Evolutionary conservation across 2,329 filamentous ascomycete species (phyloP).

Genomic region (Talaromyces albobiverticillius): DNA sequence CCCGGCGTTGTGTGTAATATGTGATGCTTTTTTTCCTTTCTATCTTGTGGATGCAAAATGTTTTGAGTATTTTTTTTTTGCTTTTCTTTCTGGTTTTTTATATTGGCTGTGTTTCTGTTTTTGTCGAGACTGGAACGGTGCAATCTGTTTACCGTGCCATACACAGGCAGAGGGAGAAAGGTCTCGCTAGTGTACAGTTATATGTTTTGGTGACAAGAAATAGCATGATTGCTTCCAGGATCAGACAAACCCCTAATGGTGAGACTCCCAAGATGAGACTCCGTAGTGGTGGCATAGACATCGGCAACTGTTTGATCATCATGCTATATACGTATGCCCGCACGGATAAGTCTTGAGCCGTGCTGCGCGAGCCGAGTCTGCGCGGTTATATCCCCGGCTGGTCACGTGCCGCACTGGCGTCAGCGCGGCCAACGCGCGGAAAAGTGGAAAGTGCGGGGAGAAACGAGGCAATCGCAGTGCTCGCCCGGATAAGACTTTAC

Average conservation of each 20-base stretch:
- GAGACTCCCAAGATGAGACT: too few species aligned
- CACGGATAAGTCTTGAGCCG: not conserved
- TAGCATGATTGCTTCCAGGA: not conserved
- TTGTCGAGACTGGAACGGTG: not conserved
- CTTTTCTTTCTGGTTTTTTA: slow-evolving; percentile 16
- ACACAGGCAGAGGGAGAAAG: slow-evolving; percentile 1
- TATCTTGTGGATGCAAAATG: slow-evolving; percentile 15
- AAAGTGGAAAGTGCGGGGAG: slow-evolving; percentile 4
- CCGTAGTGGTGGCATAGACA: too few species aligned
- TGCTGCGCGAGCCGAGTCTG: too few species aligned
- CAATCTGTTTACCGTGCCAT: not conserved
- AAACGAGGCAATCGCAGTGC: not conserved
- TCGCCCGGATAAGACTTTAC: slow-evolving; percentile 17
- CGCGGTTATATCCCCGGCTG: too few species aligned
- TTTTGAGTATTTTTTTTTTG: not conserved
- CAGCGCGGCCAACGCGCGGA: not conserved
- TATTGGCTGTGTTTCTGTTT: slow-evolving; percentile 8
- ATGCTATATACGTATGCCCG: too few species aligned
- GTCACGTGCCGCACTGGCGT: not conserved
- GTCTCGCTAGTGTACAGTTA: not conserved
- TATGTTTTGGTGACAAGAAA: not conserved
- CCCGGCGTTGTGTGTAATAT: slow-evolving; percentile 37
- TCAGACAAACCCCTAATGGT: not conserved
- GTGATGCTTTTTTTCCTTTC: slow-evolving; percentile 23
- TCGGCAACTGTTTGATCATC: not conserved